phyloP scores from a whole-genome alignment of 768 basidiomycete species.

The Hypholoma fasciculare region DNA sequence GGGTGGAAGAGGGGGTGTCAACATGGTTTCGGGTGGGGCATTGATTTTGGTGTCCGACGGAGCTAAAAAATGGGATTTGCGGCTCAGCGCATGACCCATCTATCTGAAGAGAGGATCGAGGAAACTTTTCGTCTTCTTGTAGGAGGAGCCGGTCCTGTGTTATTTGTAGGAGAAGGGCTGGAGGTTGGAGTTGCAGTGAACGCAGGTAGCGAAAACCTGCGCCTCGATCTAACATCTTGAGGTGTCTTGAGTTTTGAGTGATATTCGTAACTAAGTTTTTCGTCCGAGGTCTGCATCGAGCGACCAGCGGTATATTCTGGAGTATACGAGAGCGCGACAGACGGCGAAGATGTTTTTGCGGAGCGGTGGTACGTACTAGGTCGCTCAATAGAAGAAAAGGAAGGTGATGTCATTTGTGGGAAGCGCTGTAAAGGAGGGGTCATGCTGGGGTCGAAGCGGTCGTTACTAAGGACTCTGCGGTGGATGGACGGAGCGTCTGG shows the following conservation, averaged over 20 bases:
- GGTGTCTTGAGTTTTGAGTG: constrained; percentile 29
- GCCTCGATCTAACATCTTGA: constrained; percentile 36
- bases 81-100: not conserved
- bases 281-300: constrained; percentile 10
- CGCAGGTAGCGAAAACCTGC: constrained; percentile 34
- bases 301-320: constrained; percentile 6
- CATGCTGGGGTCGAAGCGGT: not conserved
- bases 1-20: not conserved
- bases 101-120: constrained; percentile 5
- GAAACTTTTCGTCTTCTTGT: constrained; percentile 1
- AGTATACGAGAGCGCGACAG: constrained; percentile 15
- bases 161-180: constrained; percentile 14
- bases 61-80: not conserved
- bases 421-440: not conserved
- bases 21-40: not conserved
- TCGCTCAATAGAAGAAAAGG: constrained; percentile 4
- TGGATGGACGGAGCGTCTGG: not conserved
- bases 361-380: constrained; percentile 4
- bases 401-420: constrained; percentile 5
- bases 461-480: not conserved
- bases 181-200: constrained; percentile 18
- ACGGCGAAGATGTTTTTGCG: constrained; percentile 17
- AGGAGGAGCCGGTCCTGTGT: not conserved
- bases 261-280: constrained; percentile 16
- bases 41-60: too few relatives aligned